phyloP scores from a whole-genome alignment of 2,329 filamentous ascomycete species.

The Aquanectria penicillioides region DNA sequence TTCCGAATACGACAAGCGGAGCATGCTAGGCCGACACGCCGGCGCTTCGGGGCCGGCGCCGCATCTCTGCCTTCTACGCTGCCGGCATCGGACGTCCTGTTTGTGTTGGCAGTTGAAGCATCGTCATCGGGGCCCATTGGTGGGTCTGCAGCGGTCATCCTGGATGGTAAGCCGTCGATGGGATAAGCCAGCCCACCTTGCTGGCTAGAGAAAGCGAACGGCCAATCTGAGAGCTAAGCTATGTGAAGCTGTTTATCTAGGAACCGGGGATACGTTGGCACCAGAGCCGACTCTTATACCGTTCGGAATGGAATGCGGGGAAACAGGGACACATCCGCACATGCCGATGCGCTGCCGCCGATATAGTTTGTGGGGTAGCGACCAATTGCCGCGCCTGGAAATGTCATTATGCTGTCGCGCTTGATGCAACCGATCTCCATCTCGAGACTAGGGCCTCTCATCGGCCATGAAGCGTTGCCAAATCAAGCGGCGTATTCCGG shows the following conservation, averaged over 20 bases:
- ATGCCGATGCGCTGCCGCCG: neutral
- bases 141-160: neutral
- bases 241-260: neutral
- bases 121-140: neutral
- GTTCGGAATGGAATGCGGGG: neutral
- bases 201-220: too few species aligned
- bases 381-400: neutral
- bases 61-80: neutral
- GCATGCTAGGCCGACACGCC: slow-evolving; percentile 14
- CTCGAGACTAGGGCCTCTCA: too few species aligned
- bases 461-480: neutral
- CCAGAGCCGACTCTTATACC: neutral
- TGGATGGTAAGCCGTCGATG: neutral
- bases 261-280: neutral
- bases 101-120: neutral
- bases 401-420: neutral
- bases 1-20: slow-evolving; percentile 17
- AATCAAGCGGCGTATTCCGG: neutral
- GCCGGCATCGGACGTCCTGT: neutral
- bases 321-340: neutral
- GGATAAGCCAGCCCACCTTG: too few species aligned
- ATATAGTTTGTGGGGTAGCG: neutral
- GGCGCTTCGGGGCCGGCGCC: neutral
- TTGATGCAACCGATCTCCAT: too few species aligned
- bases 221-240: neutral